phyloP scores from a whole-genome alignment of 495 filamentous ascomycete species.

The Extremus antarcticus region DNA sequence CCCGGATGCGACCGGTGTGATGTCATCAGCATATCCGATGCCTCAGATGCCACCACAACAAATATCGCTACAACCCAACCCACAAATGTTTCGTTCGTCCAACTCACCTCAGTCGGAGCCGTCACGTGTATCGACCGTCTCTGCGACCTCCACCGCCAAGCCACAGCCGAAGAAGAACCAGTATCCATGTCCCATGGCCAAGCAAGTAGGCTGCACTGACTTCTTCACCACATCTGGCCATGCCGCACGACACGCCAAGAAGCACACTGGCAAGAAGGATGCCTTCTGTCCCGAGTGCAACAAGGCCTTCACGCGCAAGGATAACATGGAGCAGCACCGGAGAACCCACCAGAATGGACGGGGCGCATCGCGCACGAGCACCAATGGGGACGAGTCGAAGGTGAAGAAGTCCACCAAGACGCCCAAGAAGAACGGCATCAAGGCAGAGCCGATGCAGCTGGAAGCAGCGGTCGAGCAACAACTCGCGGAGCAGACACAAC shows the following conservation, averaged over 20 bases:
- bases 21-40: constrained; percentile 19
- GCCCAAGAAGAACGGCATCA: constrained; percentile 6
- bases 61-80: neutral
- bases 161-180: constrained; percentile 44
- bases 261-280: constrained; percentile 92
- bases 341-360: constrained; percentile 57
- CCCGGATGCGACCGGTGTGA: constrained; percentile 15
- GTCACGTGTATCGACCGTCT: constrained; percentile 11
- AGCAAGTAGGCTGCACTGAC: constrained; percentile 32
- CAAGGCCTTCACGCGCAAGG: constrained; percentile 90
- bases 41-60: constrained; percentile 13
- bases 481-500: constrained; percentile 6
- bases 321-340: constrained; percentile 98
- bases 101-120: constrained; percentile 16
- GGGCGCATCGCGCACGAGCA: constrained; percentile 14
- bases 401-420: constrained; percentile 20
- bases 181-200: constrained; percentile 51
- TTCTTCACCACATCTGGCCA: constrained; percentile 90
- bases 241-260: constrained; percentile 90
- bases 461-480: constrained; percentile 19
- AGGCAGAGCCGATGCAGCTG: constrained; percentile 5
- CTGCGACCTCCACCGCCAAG: constrained; percentile 10
- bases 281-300: constrained; percentile 81
- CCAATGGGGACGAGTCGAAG: constrained; percentile 17
- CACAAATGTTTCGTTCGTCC: constrained; percentile 14